Evolutionary conservation across 1,284 basidiomycete genomes (phyloP), one percentile per base, ranked within the genome.

Genomic region (Irpex lacteus): DNA sequence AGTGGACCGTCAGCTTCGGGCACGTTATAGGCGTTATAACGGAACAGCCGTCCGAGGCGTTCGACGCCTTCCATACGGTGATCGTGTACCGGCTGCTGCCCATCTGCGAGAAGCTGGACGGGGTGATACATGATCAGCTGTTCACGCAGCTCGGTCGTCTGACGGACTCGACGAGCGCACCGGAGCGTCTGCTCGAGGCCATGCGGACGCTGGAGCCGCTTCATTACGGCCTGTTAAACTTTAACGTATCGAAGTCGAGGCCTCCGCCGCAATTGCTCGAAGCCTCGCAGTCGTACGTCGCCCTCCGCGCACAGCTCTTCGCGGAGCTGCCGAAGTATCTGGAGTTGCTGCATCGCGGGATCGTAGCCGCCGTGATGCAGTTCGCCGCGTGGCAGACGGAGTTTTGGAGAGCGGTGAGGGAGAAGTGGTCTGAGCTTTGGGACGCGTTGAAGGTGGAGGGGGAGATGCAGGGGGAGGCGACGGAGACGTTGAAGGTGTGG

Each of bases 361-460:
- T 91, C 37, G 77, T 78, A 0, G 70, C 79, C 2, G 80, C 81
- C 61, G 78, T 90, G 0, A 70, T 78, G 2, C 78, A 82, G 40
- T 77, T 92, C 18, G 81, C 82, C 0, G 73, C 74, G 2, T 81
- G 85, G 67, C 90, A 93, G 73, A 78, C 78, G 2, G 72, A 75
- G 15, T 91, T 88, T 69, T 93, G 85, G 78, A 66, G 72, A 21
- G 82, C 83, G 49, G 81, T 88, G 5, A 79, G 82, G 52, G 84
- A 85, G 59, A 76, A 82, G 47, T 94, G 91, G 91, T 80, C 80
- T 0, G 85, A 86, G n/a, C 76, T 93, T 18, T 93, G 91, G 91
- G 88, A 92, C 63, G 89, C 89, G 69, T 77, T 93, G 52, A 80
- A 85, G 44, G 87, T 91, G 8, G 90, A 92, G 49, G 89, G 87